Evolutionary conservation across 192 early-diverging fungal genomes (phyloP).

Genomic region (Rhizoclosmatium globosum): DNA sequence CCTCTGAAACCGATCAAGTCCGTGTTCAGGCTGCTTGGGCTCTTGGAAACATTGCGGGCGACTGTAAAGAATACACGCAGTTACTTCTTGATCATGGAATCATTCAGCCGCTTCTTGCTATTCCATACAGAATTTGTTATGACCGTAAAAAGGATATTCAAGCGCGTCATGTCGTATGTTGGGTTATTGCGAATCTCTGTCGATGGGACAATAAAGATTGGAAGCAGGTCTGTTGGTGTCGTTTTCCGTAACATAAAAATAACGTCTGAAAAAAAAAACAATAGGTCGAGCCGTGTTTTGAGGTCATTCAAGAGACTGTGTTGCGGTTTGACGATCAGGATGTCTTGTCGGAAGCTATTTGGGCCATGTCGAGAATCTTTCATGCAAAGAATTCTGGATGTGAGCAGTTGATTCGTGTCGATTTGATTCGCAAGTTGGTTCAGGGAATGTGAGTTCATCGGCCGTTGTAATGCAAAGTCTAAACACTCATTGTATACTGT

Average conservation of each 20-base stretch:
- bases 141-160: conserved; percentile 13
- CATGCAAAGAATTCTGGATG: conserved; percentile 27
- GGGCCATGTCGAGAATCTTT: conserved; percentile 43
- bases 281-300: conserved; percentile 28
- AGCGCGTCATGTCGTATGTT: conserved; percentile 39
- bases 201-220: conserved; percentile 42
- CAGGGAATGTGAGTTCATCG: conserved; percentile 1
- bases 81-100: conserved; percentile 27
- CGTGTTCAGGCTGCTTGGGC: conserved; percentile 44
- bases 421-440: conserved; percentile 16
- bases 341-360: conserved; percentile 43
- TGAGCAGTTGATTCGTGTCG: not conserved
- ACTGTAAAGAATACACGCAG: conserved; percentile 37
- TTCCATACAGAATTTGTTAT: not conserved
- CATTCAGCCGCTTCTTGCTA: conserved; percentile 29
- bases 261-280: not conserved
- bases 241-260: not conserved
- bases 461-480: not conserved
- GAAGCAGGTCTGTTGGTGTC: conserved; percentile 25
- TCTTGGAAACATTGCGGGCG: conserved; percentile 45
- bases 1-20: conserved; percentile 7
- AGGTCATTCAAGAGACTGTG: conserved; percentile 23
- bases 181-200: conserved; percentile 48
- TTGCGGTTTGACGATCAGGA: conserved; percentile 32
- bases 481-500: not conserved